Percentiles rank a stretch among this genome's conserved stretches.
phyloP scores from a whole-genome alignment of 768 basidiomycete species.

The Cystofilobasidium ferigula region DNA sequence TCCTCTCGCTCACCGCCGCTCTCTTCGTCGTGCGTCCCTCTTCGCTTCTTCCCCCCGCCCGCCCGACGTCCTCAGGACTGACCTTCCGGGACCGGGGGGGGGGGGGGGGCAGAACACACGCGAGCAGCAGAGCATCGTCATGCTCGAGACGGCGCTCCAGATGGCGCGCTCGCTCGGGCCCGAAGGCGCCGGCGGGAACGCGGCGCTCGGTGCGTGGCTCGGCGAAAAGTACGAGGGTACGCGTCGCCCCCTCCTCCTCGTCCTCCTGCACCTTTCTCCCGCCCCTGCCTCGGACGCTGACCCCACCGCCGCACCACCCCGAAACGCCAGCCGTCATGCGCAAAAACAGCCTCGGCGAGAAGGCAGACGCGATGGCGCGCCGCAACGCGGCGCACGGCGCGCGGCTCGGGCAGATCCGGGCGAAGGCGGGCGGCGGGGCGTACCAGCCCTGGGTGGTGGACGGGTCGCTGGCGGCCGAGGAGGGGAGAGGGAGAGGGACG shows the following conservation, averaged over 20 bases:
- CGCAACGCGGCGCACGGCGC: neutral
- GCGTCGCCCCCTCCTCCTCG: neutral
- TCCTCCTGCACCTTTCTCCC: neutral
- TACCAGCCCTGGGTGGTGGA: neutral
- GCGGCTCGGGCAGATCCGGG: neutral
- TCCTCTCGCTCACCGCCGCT: slow-evolving; percentile 23
- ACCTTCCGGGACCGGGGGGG: neutral
- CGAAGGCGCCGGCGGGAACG: slow-evolving; percentile 19
- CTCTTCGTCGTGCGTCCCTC: slow-evolving; percentile 22
- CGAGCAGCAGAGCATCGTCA: slow-evolving; percentile 19
- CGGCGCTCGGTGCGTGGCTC: slow-evolving; percentile 20
- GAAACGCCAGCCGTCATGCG: neutral
- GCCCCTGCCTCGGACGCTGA: neutral
- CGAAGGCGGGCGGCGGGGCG: neutral
- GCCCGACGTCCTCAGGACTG: too few species aligned
- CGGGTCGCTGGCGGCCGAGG: too few species aligned
- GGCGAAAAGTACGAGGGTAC: slow-evolving; percentile 23
- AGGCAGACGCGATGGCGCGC: slow-evolving; percentile 4
- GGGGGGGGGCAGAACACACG: slow-evolving; percentile 16
- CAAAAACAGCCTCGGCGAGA: neutral
- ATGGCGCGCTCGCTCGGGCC: slow-evolving; percentile 19
- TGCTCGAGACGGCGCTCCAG: slow-evolving; percentile 24
- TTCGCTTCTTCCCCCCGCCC: neutral
- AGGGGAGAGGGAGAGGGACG: too few species aligned
- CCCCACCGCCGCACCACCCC: neutral